Evolutionary conservation across 768 basidiomycete species (phyloP), one percentile per base, ranked within the genome.

Genomic region (Lactarius akahatsu): DNA sequence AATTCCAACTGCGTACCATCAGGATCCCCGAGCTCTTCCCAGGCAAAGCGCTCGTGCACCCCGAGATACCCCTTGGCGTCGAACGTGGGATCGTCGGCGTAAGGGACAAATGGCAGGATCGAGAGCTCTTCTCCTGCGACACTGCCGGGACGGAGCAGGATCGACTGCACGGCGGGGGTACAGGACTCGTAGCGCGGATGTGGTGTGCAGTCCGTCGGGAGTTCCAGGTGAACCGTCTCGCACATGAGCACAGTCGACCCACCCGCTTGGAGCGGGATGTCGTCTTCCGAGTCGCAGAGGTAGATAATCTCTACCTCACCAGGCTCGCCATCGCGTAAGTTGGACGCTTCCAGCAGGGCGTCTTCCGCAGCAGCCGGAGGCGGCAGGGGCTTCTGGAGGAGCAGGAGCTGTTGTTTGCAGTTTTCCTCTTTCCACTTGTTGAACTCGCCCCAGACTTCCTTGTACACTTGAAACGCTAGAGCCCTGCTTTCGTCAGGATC

Each of bases 31-130:
- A 78, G 45, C 1, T 61, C 36, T 68, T 85, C 80, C 89, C 90
- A 91, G 0, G 80, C 80, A 59, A 85, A 77, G 2, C 72, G 72
- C 9, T 71, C 73, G 72, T 88, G 82, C 6, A 82, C 77, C 16
- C 71, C 61, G 3, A 75, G 70, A 68, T 88, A 82, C 16, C 60
- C 70, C 3, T 54, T 34, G 45, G 73, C 75, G 59, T 84, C 69
- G 68, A 91, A 91, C 0, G 57, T 70, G 3, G 80, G 79, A 55
- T 90, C 88, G 70, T 91, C 88, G 0, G 83, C 78, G 62, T 84
- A 84, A 2, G 88, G 88, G 7, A 89, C 74, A 72, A 89, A 91
- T 3, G 79, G 78, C 79, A 89, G 81, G 26, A 76, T 73, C 66
- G 79, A 77, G 7, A 83, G 76, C 65, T 89, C 89, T 65, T 90